A percentile compares a stretch with the other conserved stretches of the same genome.
Conservation (phyloP, 768 basidiomycete species). For the Fomitopsis pulvina region DNA sequence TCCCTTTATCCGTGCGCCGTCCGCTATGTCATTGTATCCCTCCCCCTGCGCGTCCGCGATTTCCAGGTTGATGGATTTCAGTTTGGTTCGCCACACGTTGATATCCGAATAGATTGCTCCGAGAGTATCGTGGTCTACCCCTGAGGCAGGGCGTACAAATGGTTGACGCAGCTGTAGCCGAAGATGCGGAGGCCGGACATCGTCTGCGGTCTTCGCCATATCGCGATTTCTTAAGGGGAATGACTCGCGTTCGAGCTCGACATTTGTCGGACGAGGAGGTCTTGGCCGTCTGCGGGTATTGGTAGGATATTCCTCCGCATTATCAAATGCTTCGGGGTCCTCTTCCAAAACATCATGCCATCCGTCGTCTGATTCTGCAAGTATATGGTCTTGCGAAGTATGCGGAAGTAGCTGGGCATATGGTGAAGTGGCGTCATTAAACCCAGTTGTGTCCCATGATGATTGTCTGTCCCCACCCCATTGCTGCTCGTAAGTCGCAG, state of each 20-base stretch:
- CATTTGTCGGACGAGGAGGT: constrained; percentile 15
- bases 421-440: constrained; percentile 14
- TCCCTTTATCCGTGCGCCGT: constrained; percentile 62
- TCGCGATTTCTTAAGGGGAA: constrained; percentile 48
- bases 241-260: constrained; percentile 45
- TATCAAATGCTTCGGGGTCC: constrained; percentile 29
- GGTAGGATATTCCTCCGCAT: constrained; percentile 22
- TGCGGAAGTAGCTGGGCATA: constrained; percentile 26
- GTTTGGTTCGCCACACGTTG: constrained; percentile 56
- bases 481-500: constrained; percentile 41
- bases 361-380: constrained; percentile 31
- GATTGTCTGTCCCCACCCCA: constrained; percentile 44
- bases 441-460: constrained; percentile 24
- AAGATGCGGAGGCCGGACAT: constrained; percentile 52
- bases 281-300: constrained; percentile 18
- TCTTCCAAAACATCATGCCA: constrained; percentile 57
- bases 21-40: constrained; percentile 66
- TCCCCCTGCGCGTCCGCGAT: constrained; percentile 63
- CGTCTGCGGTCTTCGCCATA: constrained; percentile 31
- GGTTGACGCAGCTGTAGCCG: constrained; percentile 64
- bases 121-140: constrained; percentile 59
- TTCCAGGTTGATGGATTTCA: constrained; percentile 69
- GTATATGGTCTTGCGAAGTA: constrained; percentile 17
- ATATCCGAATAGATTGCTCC: constrained; percentile 64
- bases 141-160: constrained; percentile 70